Evolutionary conservation across 352 stramenopile genomes (phyloP).

Genomic region (Phytophthora cryptogea): DNA sequence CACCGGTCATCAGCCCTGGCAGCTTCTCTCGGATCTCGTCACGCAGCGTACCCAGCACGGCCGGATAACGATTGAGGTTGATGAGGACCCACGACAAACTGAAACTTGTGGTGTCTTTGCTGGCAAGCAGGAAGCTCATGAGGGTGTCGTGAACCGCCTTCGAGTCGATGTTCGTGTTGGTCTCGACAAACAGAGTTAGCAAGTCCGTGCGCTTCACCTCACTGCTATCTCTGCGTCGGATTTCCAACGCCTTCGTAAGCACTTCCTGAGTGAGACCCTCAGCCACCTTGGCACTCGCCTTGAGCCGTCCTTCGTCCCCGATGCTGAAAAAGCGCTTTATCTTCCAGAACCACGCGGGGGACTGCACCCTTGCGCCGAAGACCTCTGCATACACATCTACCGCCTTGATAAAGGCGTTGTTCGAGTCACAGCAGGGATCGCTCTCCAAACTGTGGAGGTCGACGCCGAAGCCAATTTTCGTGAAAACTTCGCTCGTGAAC

Average conservation of each 20-base stretch:
- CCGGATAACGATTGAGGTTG: conserved; percentile 56
- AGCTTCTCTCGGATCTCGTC: conserved; percentile 39
- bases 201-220: conserved; percentile 31
- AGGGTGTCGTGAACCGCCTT: conserved; percentile 58
- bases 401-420: conserved; percentile 52
- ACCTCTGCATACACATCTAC: conserved; percentile 43
- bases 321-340: conserved; percentile 45
- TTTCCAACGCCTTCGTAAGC: conserved; percentile 41
- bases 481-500: conserved; percentile 80
- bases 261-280: conserved; percentile 39
- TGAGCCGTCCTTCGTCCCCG: conserved; percentile 40
- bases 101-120: conserved; percentile 59
- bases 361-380: conserved; percentile 47
- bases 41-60: conserved; percentile 42
- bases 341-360: conserved; percentile 52
- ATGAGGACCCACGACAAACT: conserved; percentile 63
- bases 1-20: conserved; percentile 29
- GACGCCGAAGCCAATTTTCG: conserved; percentile 74
- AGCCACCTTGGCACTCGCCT: conserved; percentile 40
- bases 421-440: conserved; percentile 33
- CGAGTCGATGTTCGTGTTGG: conserved; percentile 26
- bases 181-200: conserved; percentile 41
- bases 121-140: conserved; percentile 66
- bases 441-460: conserved; percentile 49
- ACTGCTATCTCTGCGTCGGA: conserved; percentile 4